phyloP scores from a whole-genome alignment of 2,329 filamentous ascomycete species.

The Knufia petricola region DNA sequence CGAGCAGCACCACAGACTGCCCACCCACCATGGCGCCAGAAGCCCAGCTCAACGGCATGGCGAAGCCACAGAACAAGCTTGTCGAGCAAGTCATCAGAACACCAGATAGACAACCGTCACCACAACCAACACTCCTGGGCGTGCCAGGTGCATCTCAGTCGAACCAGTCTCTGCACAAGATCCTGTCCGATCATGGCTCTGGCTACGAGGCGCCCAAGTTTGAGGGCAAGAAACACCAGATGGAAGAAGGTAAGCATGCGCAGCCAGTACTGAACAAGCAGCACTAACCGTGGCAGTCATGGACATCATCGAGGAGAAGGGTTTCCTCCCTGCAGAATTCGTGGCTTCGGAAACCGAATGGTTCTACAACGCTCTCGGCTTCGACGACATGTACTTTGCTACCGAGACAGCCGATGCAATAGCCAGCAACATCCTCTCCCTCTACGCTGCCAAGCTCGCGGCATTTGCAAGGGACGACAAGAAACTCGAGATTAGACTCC shows the following conservation, averaged over 20 bases:
- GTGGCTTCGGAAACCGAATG: slow-evolving; percentile 79
- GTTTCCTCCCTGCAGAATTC: slow-evolving; percentile 76
- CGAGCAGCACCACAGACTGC: neutral
- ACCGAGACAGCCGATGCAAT: slow-evolving; percentile 80
- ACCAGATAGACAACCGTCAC: slow-evolving; percentile 62
- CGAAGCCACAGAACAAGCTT: slow-evolving; percentile 44
- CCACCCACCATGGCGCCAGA: slow-evolving; percentile 1
- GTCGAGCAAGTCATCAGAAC: slow-evolving; percentile 46
- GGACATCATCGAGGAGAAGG: slow-evolving; percentile 64
- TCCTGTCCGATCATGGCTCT: slow-evolving; percentile 78
- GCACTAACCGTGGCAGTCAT: slow-evolving; percentile 51
- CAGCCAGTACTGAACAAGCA: slow-evolving; percentile 14
- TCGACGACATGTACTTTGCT: slow-evolving; percentile 97
- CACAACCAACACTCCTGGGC: slow-evolving; percentile 77
- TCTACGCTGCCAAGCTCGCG: slow-evolving; percentile 94
- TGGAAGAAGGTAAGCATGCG: slow-evolving; percentile 57
- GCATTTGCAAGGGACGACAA: slow-evolving; percentile 89
- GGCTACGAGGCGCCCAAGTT: slow-evolving; percentile 94
- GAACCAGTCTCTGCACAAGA: slow-evolving; percentile 48
- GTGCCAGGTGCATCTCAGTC: slow-evolving; percentile 49
- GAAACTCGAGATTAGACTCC: slow-evolving; percentile 83
- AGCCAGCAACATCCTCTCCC: slow-evolving; percentile 85
- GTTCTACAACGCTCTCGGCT: slow-evolving; percentile 97
- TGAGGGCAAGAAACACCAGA: slow-evolving; percentile 83
- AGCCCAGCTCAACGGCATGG: slow-evolving; percentile 14